These are phyloP conservation scores for Piedraia hortae DNA, from an alignment of 2,329 filamentous ascomycete genomes.

Conservation along the genomic window DNA sequence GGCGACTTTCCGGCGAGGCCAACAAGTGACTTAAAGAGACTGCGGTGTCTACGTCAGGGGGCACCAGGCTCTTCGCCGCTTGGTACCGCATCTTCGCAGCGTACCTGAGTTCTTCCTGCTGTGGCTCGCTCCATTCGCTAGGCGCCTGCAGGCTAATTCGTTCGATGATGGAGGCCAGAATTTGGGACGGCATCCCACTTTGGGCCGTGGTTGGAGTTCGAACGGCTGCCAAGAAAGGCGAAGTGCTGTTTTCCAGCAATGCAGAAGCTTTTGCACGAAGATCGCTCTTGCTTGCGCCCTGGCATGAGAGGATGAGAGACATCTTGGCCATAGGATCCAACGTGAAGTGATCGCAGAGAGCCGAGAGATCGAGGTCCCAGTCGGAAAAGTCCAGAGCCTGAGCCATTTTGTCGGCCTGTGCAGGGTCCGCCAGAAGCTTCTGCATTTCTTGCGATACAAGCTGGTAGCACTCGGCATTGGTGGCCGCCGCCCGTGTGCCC, in stretches of 20 bases:
- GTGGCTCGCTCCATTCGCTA: slow-evolving; percentile 54
- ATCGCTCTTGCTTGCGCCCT: slow-evolving; percentile 51
- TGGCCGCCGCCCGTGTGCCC: slow-evolving; percentile 28
- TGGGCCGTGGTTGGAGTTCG: slow-evolving; percentile 19
- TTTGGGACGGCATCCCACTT: slow-evolving; percentile 32
- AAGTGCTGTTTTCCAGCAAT: slow-evolving; percentile 58
- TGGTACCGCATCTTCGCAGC: slow-evolving; percentile 43
- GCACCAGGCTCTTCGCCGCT: slow-evolving; percentile 33
- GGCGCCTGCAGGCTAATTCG: slow-evolving; percentile 69
- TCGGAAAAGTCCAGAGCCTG: slow-evolving; percentile 84
- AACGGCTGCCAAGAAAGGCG: slow-evolving; percentile 50
- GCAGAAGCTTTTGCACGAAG: slow-evolving; percentile 86
- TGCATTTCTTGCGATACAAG: slow-evolving; percentile 61
- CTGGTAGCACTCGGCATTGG: slow-evolving; percentile 58
- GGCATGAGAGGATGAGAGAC: slow-evolving; percentile 67
- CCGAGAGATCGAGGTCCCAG: slow-evolving; percentile 82
- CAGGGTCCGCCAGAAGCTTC: slow-evolving; percentile 53
- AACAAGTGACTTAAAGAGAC: slow-evolving; percentile 41
- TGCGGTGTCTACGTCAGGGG: slow-evolving; percentile 40
- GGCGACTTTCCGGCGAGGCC: slow-evolving; percentile 28
- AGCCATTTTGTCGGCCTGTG: slow-evolving; percentile 72
- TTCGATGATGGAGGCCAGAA: slow-evolving; percentile 58
- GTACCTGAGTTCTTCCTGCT: slow-evolving; percentile 37
- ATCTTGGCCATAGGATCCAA: slow-evolving; percentile 71
- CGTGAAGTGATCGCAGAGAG: slow-evolving; percentile 89